Conservation (phyloP, 2,329 filamentous ascomycete genomes). For the Pseudocercospora vitis region DNA sequence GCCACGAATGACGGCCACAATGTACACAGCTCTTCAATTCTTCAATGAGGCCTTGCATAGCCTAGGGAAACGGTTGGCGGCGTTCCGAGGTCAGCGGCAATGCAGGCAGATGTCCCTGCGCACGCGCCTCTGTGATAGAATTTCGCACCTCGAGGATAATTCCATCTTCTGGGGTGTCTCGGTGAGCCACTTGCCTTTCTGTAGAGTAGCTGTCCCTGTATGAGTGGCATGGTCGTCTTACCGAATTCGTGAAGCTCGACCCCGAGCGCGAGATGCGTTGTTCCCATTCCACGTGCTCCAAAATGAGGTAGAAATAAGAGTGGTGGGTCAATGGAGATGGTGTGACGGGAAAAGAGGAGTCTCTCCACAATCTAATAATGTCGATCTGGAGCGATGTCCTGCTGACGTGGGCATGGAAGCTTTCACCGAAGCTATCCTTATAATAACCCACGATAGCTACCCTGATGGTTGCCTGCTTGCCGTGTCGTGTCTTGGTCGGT, state of each 20-base stretch:
- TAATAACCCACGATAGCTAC: too few relatives aligned
- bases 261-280: neutral
- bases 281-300: neutral
- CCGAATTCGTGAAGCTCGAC: neutral
- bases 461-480: too few relatives aligned
- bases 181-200: conserved; percentile 14
- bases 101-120: neutral
- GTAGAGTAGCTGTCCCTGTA: conserved; percentile 10
- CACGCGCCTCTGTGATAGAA: neutral
- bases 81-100: neutral
- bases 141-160: conserved; percentile 3
- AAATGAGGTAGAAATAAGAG: conserved; percentile 8
- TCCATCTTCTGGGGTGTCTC: conserved; percentile 3
- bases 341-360: neutral
- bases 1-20: conserved; percentile 5
- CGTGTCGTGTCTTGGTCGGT: too few relatives aligned
- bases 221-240: neutral
- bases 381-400: neutral
- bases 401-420: neutral
- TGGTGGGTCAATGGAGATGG: conserved; percentile 8
- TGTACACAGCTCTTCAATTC: conserved; percentile 5
- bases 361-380: neutral
- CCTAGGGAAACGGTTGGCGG: neutral
- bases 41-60: conserved; percentile 5
- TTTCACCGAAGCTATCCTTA: neutral